Conservation (phyloP, 345 rosid species). For the Eutrema japonicum region DNA sequence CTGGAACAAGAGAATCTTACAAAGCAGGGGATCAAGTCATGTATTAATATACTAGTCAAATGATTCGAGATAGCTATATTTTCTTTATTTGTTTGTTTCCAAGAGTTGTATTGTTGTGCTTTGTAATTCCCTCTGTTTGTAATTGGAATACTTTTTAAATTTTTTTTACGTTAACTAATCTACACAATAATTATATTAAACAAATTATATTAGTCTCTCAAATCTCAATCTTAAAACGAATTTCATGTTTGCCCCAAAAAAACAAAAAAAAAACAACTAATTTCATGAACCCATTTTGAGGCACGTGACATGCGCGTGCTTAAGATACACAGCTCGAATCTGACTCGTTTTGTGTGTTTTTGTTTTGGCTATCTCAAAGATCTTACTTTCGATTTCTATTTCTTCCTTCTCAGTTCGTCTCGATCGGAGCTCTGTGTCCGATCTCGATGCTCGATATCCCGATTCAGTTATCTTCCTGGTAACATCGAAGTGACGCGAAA, state of each 20-base stretch:
- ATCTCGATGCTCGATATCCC: slow-evolving; percentile 37
- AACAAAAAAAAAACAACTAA: background rate
- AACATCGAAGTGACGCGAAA: slow-evolving; percentile 13
- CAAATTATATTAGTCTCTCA: slow-evolving; percentile 8
- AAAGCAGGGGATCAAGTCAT: background rate
- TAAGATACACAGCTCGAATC: slow-evolving; percentile 34
- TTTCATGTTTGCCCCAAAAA: too few species aligned
- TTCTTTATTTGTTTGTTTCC: background rate
- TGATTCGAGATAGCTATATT: background rate
- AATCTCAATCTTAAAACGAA: too few species aligned
- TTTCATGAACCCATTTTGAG: background rate
- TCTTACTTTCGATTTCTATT: slow-evolving; percentile 28
- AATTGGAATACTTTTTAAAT: background rate
- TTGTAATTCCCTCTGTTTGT: background rate
- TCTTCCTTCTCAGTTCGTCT: slow-evolving; percentile 9
- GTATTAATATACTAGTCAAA: slow-evolving; percentile 8
- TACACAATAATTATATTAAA: background rate
- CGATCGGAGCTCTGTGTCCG: slow-evolving; percentile 41
- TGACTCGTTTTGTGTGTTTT: background rate
- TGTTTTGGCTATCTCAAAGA: background rate
- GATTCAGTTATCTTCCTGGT: slow-evolving; percentile 1
- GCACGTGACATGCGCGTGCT: slow-evolving; percentile 43
- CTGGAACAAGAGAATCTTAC: background rate
- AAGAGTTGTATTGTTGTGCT: background rate
- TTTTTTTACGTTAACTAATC: too few species aligned